Base-by-base conservation (phyloP, 2,329 filamentous ascomycete genomes). In the Verticillium tricorpus region DNA sequence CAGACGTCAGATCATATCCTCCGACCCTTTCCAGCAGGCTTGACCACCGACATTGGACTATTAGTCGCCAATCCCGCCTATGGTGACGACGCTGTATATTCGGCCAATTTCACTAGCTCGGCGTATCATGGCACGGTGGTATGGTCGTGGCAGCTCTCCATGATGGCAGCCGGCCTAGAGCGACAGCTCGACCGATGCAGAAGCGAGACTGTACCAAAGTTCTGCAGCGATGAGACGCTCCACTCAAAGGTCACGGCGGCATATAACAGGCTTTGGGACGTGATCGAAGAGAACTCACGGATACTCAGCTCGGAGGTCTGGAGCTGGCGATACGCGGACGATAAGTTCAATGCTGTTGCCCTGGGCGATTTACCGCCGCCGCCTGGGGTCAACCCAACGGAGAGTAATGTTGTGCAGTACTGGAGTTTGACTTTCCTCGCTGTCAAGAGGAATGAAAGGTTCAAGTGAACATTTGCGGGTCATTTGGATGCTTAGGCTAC, bases 51-150 rank as follows among this genome's bases (percentile, higher is more conserved):
- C 0, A 78, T 85, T 0, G 84, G 86, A 0, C 72, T 87, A 32
- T 70, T 89, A 0, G 80, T 89, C 2, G 82, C 86, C 0, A 89
- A 89, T 61, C 86, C 86, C 0, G 85, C 86, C 0, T 83, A 84
- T 32, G 82, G 82, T 0, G 77, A 73, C 0, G 74, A 81, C 15
- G 71, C 77, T 0, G 74, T 76, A 2, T 81, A 84, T 58, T 77
- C 80, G 0, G 73, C 71, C 0, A 82, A 82, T 59, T 89, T 82
- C 64, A 83, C 83, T 1, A 83, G 80, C n/a, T 75, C 76, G 3
- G 83, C 82, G 0, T 89, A 87, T 65, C 86, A 89, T 61, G 86
- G 85, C 0, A 87, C 86, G 0, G 86, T 90, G 0, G 77, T 89
- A 1, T 89, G 85, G 86, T 81, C 79, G 55, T 89, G 85, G 85